Evolutionary conservation across 192 early-diverging fungal species (phyloP).

Genomic region (Coemansia furcata): DNA sequence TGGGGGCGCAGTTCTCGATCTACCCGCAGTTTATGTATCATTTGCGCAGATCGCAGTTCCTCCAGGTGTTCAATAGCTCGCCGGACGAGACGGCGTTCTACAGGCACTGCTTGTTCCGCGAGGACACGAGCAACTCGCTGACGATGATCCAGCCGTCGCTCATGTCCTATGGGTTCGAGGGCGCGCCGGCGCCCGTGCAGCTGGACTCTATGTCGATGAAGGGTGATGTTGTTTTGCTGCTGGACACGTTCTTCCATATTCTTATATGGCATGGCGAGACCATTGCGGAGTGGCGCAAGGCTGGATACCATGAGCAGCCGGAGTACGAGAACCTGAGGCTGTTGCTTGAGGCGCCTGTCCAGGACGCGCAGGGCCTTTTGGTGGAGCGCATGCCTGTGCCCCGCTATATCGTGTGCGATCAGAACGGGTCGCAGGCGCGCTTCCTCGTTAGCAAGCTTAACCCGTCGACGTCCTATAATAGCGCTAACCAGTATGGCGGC

Average conservation of each 20-base stretch:
- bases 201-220: conserved; percentile 99
- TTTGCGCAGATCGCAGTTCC: conserved; percentile 90
- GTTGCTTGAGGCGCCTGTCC: conserved; percentile 84
- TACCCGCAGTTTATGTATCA: conserved; percentile 99
- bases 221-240: conserved; percentile 83
- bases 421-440: conserved; percentile 95
- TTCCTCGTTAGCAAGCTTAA: conserved; percentile 98
- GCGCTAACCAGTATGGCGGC: conserved; percentile 66
- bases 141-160: conserved; percentile 99
- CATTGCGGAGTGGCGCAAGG: conserved; percentile 95
- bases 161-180: conserved; percentile 88
- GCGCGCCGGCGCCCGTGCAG: conserved; percentile 83
- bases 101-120: conserved; percentile 90
- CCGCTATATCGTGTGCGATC: conserved; percentile 96
- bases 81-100: conserved; percentile 92
- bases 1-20: conserved; percentile 92
- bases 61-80: conserved; percentile 98
- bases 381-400: conserved; percentile 95
- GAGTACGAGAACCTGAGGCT: conserved; percentile 94
- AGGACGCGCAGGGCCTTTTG: conserved; percentile 92
- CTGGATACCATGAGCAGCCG: conserved; percentile 91
- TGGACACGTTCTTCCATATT: conserved; percentile 99
- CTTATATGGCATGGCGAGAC: conserved; percentile 99
- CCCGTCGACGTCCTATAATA: conserved; percentile 91
- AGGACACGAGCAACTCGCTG: conserved; percentile 95